Evolutionary conservation across 257 asterid genomes (phyloP).

Genomic region (Hygrophila difformis): DNA sequence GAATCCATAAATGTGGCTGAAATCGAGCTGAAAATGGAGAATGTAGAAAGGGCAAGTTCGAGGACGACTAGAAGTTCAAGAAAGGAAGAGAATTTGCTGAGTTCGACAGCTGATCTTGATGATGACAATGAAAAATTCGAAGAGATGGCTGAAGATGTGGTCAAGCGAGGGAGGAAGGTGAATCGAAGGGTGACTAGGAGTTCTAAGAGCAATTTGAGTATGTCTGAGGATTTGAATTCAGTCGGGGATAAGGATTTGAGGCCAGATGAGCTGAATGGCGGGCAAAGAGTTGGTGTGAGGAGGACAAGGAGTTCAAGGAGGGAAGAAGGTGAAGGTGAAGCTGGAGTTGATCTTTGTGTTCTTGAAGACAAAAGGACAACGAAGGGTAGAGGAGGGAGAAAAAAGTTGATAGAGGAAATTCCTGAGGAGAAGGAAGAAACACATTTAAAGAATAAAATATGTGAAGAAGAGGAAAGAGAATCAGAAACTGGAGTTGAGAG

Average conservation of each 20-base stretch:
- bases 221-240: slow-evolving; percentile 12
- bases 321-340: slow-evolving; percentile 12
- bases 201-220: slow-evolving; percentile 14
- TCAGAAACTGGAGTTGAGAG: slow-evolving; percentile 9
- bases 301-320: slow-evolving; percentile 29
- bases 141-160: slow-evolving; percentile 14
- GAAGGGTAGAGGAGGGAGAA: slow-evolving; percentile 30
- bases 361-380: slow-evolving; percentile 19
- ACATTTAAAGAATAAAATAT: slow-evolving; percentile 1
- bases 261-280: slow-evolving; percentile 6
- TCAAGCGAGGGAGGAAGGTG: slow-evolving; percentile 13
- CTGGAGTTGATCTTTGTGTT: slow-evolving; percentile 16
- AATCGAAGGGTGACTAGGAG: slow-evolving; percentile 17
- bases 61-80: no score
- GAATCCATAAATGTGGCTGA: no score
- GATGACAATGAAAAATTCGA: slow-evolving; percentile 15
- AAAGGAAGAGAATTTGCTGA: no score
- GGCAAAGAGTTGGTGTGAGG: slow-evolving; percentile 22
- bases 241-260: slow-evolving; percentile 9
- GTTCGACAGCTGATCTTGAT: background rate
- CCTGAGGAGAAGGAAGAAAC: slow-evolving; percentile 18
- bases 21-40: background rate
- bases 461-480: slow-evolving; percentile 12
- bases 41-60: no score
- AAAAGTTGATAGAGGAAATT: slow-evolving; percentile 9